Evolutionary conservation across 176 grass and related monocot species (phyloP).

Genomic region (Ensete ventricosum): DNA sequence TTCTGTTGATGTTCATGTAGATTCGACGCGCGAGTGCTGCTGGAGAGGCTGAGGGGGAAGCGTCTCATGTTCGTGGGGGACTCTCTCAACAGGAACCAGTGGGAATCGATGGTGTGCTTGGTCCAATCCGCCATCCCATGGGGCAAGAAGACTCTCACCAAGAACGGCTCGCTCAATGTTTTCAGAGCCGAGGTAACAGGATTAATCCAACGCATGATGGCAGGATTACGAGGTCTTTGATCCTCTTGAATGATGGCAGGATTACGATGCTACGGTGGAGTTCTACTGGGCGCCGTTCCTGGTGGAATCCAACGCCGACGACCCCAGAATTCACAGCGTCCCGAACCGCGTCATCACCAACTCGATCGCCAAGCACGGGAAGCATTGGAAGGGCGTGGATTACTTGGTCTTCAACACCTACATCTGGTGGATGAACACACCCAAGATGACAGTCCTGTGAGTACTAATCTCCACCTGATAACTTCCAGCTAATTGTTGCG

Average conservation of each 20-base stretch:
- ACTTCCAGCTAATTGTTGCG: neutral
- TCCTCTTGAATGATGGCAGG: conserved; percentile 9
- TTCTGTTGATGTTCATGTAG: conserved; percentile 14
- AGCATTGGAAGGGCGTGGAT: conserved; percentile 59
- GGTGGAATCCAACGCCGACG: conserved; percentile 89
- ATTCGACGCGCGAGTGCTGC: conserved; percentile 65
- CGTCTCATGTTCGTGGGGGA: conserved; percentile 83
- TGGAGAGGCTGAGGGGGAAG: conserved; percentile 72
- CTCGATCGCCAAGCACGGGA: conserved; percentile 50
- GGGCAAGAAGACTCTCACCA: conserved; percentile 41
- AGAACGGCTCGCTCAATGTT: conserved; percentile 24
- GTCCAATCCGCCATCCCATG: conserved; percentile 48
- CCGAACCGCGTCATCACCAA: conserved; percentile 45
- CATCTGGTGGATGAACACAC: conserved; percentile 97
- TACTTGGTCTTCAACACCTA: conserved; percentile 98
- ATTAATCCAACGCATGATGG: neutral
- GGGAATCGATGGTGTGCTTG: conserved; percentile 82
- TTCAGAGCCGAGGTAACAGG: conserved; percentile 52
- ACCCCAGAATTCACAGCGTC: conserved; percentile 77
- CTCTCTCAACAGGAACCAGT: conserved; percentile 94
- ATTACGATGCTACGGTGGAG: conserved; percentile 76
- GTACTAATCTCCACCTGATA: neutral
- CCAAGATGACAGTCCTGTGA: conserved; percentile 64
- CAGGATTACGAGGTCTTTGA: conserved; percentile 39
- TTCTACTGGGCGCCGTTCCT: conserved; percentile 99